Conservation (phyloP, 2,329 filamentous ascomycete genomes). For the Venturia pyrina region DNA sequence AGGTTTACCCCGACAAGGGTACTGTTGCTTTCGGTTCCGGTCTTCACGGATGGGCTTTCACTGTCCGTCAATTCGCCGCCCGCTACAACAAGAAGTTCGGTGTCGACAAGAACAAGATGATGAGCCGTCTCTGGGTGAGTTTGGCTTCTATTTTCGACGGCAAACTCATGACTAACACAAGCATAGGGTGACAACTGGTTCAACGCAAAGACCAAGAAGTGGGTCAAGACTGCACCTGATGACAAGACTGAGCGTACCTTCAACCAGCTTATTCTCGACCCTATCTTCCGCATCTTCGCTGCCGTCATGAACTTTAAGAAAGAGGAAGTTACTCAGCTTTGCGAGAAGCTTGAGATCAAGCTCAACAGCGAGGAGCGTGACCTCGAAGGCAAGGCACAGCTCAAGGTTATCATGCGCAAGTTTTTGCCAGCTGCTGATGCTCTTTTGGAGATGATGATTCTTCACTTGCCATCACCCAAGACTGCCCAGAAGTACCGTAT, state of each 20-base stretch:
- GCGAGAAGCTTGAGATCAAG: slow-evolving; percentile 94
- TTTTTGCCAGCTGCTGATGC: slow-evolving; percentile 98
- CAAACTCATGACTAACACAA: background rate
- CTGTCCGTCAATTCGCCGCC: slow-evolving; percentile 90
- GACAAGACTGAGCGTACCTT: slow-evolving; percentile 94
- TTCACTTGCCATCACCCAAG: slow-evolving; percentile 92
- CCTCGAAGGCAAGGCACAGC: slow-evolving; percentile 92
- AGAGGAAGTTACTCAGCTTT: slow-evolving; percentile 72
- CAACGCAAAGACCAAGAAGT: slow-evolving; percentile 99
- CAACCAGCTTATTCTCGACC: slow-evolving; percentile 99
- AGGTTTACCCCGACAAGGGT: slow-evolving; percentile 96
- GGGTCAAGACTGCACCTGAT: slow-evolving; percentile 76
- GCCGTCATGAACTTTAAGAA: slow-evolving; percentile 98
- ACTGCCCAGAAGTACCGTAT: slow-evolving; percentile 96
- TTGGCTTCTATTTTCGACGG: background rate
- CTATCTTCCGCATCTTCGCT: slow-evolving; percentile 98
- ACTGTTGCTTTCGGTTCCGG: slow-evolving; percentile 98
- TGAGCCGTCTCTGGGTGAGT: slow-evolving; percentile 96
- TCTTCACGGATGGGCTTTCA: slow-evolving; percentile 99
- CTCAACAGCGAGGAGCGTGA: slow-evolving; percentile 77
- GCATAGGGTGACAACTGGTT: slow-evolving; percentile 89
- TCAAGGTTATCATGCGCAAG: slow-evolving; percentile 97
- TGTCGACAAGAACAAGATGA: slow-evolving; percentile 99
- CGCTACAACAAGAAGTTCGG: slow-evolving; percentile 99
- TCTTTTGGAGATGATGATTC: slow-evolving; percentile 99